Evolutionary conservation across 768 basidiomycete genomes (phyloP), one percentile per base, ranked within the genome.

Genomic region (Lentinula edodes): DNA sequence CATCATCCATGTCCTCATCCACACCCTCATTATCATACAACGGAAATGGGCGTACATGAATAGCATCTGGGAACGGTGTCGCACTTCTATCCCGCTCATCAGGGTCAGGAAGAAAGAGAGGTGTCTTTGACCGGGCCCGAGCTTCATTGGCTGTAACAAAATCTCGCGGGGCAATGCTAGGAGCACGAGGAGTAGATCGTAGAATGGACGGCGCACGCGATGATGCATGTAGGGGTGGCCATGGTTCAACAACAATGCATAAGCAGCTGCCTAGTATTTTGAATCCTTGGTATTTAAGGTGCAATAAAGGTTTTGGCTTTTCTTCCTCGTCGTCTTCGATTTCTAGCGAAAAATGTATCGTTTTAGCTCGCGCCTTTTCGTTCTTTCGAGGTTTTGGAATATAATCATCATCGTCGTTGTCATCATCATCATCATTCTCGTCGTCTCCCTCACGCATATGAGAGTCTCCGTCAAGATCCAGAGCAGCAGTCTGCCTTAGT

Each of bases 211-310:
- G 72, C n/a, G 63, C 72, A 65, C 58, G 70, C 4, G 79, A 73
- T 15, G 69, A 71, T 12, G 69, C 68, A 42, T 71, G 75, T 1
- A 85, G 68, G 13, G 82, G 74, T 4, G 89, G 87, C 80, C 85
- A 91, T 15, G 92, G 93, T 69, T 94, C 92, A 15, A 93, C 85
- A 23, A 94, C 87, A 39, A 94, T 80, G 68, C 89, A 91, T 16
- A 94, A 80, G 70, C 89, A 91, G 58, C 84, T 83, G 0, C 86
- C 87, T 61, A 83, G 81, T 52, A 92, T 85, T 57, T 74, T 79
- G 71, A 91, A 91, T 12, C 89, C 88, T 66, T 83, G 81, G 65
- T 90, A 93, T 58, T 72, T 80, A 39, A 93, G 79, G 59, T 83
- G 79, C 38, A 92, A 74, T 35, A 80, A 64, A 6, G 89, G 86